Percentiles rank a stretch among this genome's conserved stretches.
Conservation (phyloP, 1,139 yeast genomes). For the Komagataea norvegica region DNA sequence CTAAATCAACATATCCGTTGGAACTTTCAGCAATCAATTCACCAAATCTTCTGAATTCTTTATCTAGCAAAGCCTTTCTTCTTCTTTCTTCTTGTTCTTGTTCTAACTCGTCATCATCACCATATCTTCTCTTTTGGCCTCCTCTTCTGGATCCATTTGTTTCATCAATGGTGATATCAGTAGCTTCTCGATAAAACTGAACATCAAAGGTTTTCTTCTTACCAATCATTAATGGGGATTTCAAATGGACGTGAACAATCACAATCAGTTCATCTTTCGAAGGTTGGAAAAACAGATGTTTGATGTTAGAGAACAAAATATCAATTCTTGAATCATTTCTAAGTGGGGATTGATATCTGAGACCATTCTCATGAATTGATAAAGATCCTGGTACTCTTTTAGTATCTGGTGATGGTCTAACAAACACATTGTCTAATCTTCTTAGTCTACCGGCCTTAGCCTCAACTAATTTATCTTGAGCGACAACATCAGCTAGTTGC, state of each 20-base stretch:
- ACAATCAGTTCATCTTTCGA: conserved; percentile 94
- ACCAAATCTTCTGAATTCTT: conserved; percentile 85
- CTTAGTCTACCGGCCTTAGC: conserved; percentile 76
- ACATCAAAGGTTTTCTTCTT: conserved; percentile 93
- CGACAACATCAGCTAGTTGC: conserved; percentile 91
- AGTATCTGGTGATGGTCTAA: conserved; percentile 95
- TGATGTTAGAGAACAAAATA: conserved; percentile 81
- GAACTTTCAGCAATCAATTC: conserved; percentile 89
- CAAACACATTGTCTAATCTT: conserved; percentile 81
- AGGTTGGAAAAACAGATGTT: conserved; percentile 92
- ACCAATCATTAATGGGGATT: conserved; percentile 91
- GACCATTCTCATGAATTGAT: conserved; percentile 93
- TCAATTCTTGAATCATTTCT: conserved; percentile 85
- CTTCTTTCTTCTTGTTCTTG: conserved; percentile 98
- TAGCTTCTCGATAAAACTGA: conserved; percentile 94
- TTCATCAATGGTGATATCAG: conserved; percentile 95
- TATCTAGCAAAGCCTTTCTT: conserved; percentile 84
- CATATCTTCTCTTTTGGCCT: conserved; percentile 67
- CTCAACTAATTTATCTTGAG: conserved; percentile 84
- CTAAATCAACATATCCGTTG: conserved; percentile 76
- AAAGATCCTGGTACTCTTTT: conserved; percentile 90
- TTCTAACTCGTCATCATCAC: conserved; percentile 97
- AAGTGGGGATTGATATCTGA: conserved; percentile 82
- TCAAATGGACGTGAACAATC: conserved; percentile 85
- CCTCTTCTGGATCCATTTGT: conserved; percentile 87